These are phyloP conservation scores for Apophysomyces trapeziformis DNA, from an alignment of 371 early-diverging fungal species.

Conservation along the genomic window DNA sequence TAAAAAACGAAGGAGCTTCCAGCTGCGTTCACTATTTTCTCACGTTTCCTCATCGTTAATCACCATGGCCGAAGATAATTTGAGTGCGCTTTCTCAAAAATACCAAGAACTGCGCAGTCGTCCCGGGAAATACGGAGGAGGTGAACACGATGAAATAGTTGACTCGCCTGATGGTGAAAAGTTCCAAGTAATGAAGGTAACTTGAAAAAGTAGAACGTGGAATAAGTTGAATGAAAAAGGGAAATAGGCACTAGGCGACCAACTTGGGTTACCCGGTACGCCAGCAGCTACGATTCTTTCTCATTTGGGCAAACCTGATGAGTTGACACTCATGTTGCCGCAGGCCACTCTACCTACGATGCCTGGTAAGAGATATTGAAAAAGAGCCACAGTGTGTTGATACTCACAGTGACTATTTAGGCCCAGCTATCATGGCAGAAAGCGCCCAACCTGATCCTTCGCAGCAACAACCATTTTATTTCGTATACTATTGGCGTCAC, in stretches of 20 bases:
- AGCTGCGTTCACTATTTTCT: neutral
- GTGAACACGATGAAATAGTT: slow-evolving; percentile 47
- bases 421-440: slow-evolving; percentile 22
- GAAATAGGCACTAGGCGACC: slow-evolving; percentile 40
- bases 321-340: slow-evolving; percentile 40
- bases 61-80: slow-evolving; percentile 34
- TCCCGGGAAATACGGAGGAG: slow-evolving; percentile 62
- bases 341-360: slow-evolving; percentile 34
- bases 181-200: slow-evolving; percentile 53
- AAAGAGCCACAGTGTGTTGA: slow-evolving; percentile 10
- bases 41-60: neutral
- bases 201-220: neutral
- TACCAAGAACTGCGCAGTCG: slow-evolving; percentile 44
- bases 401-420: slow-evolving; percentile 15
- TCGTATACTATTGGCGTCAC: slow-evolving; percentile 68
- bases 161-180: slow-evolving; percentile 63
- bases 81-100: slow-evolving; percentile 38
- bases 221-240: neutral
- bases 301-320: slow-evolving; percentile 62
- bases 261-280: slow-evolving; percentile 48
- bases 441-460: slow-evolving; percentile 14
- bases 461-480: slow-evolving; percentile 39
- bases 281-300: slow-evolving; percentile 44
- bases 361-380: slow-evolving; percentile 36
- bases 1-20: neutral